These are phyloP conservation scores for Diplodia intermedia DNA, from an alignment of 2,329 filamentous ascomycete species.

Conservation along the genomic window DNA sequence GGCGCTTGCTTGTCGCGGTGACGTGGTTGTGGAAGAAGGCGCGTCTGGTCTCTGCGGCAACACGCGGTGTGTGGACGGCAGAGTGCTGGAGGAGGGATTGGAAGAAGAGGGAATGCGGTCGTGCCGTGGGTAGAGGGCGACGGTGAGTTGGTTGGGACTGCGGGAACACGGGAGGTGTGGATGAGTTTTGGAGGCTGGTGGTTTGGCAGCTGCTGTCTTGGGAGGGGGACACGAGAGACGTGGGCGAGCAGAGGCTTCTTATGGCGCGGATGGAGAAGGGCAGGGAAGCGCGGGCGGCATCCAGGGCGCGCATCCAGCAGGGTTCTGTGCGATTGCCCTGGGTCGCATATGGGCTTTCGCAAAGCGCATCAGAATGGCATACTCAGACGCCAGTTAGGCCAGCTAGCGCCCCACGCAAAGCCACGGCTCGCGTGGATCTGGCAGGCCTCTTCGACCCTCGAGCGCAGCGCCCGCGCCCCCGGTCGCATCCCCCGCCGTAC, in stretches of 20 bases:
- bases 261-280: conserved; percentile 27
- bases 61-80: background rate
- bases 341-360: conserved; percentile 34
- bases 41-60: conserved; percentile 29
- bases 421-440: conserved; percentile 33
- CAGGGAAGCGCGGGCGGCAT: conserved; percentile 27
- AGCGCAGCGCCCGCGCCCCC: conserved; percentile 16
- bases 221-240: conserved; percentile 12
- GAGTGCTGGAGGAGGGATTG: background rate
- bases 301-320: conserved; percentile 33
- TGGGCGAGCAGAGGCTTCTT: conserved; percentile 30
- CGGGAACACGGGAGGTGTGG: conserved; percentile 1
- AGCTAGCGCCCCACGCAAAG: conserved; percentile 32
- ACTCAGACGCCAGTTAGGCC: conserved; percentile 28
- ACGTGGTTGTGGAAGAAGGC: conserved; percentile 12
- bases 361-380: conserved; percentile 34
- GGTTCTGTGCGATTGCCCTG: conserved; percentile 33
- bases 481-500: conserved; percentile 5
- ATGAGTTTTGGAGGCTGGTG: background rate
- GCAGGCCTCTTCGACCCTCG: conserved; percentile 15
- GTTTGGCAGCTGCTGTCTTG: conserved; percentile 10
- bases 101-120: conserved; percentile 10
- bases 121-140: conserved; percentile 6
- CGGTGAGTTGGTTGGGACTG: background rate
- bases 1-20: conserved; percentile 10